Evolutionary conservation across 2,329 filamentous ascomycete genomes (phyloP).

Genomic region (Pestalotiopsis sp.): DNA sequence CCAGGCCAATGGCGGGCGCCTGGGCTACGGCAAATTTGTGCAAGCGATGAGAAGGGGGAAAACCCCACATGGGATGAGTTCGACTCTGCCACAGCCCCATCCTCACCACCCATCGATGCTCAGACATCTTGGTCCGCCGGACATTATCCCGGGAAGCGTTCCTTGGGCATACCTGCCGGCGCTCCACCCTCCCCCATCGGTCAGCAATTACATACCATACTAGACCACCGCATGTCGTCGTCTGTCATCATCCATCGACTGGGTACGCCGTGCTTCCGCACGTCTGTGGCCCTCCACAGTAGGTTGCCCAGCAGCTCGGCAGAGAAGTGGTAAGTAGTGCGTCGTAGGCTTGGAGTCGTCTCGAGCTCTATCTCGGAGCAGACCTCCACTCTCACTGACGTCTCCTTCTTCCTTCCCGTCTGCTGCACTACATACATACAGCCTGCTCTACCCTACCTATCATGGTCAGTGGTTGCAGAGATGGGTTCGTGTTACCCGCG

Average conservation of each 20-base stretch:
- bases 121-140: background rate
- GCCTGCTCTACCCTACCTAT: background rate
- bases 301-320: background rate
- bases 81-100: constrained; percentile 10
- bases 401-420: too few relatives aligned
- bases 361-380: too few relatives aligned
- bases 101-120: constrained; percentile 4
- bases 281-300: background rate
- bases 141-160: background rate
- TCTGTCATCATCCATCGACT: constrained; percentile 6
- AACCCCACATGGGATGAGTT: constrained; percentile 6
- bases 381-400: too few relatives aligned
- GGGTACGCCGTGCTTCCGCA: background rate
- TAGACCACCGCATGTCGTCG: background rate
- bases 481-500: background rate
- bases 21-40: constrained; percentile 2
- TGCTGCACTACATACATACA: background rate
- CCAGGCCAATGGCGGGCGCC: background rate
- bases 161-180: background rate
- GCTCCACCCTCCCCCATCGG: constrained; percentile 8
- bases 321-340: background rate
- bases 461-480: background rate
- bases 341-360: background rate
- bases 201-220: constrained; percentile 6
- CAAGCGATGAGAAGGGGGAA: constrained; percentile 1